Base-by-base conservation (phyloP, 2,329 filamentous ascomycete species). In the Aureobasidium zeae region DNA sequence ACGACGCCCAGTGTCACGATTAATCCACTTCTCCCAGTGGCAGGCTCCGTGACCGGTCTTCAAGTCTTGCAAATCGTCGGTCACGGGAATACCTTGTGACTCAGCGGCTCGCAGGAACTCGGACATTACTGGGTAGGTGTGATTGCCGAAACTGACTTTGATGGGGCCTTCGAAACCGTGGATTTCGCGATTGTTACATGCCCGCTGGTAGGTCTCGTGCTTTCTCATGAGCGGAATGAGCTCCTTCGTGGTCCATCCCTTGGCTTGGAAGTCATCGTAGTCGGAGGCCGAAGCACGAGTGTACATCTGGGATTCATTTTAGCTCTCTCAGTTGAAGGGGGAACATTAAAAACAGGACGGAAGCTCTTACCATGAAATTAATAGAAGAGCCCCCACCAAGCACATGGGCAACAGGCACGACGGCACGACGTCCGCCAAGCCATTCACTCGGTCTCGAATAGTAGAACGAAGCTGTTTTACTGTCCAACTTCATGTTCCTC, bases 21-120 rank as follows among this genome's bases (percentile, higher is more conserved):
- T 87, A 63, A 88, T 87, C 83, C 83, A 88, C 63, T 88, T 87
- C 45, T 88, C 66, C 83, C 83, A 88, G 51, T 87, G 83, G 63
- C 87, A 82, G 33, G 82, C 83, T 49, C 83, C 83, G 33, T 73
- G 70, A 32, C 65, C 79, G 1, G 79, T 83, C 87, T 24, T 24
- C 25, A 52, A 21, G 36, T 50, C 50, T 30, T 50, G 48, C 3
- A 86, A 69, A 57, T 88, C 83, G 57, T 88, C 83, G 10, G 83
- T 84, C 10, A 76, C 70, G 0, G 78, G 83, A 47, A 87, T 86
- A 15, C 77, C 83, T 57, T 86, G 82, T 0, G 79, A 80, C 55
- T 86, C 81, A 3, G 76, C 69, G 12, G 81, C 81, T 15, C 81
- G 71, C 36, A 87, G 67, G 69, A 87, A 87, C 62, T 89, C 83